A percentile compares a stretch with the other conserved stretches of the same genome.
Evolutionary conservation across 2,329 filamentous ascomycete genomes (phyloP).

Genomic region (Sphaceloma murrayae): DNA sequence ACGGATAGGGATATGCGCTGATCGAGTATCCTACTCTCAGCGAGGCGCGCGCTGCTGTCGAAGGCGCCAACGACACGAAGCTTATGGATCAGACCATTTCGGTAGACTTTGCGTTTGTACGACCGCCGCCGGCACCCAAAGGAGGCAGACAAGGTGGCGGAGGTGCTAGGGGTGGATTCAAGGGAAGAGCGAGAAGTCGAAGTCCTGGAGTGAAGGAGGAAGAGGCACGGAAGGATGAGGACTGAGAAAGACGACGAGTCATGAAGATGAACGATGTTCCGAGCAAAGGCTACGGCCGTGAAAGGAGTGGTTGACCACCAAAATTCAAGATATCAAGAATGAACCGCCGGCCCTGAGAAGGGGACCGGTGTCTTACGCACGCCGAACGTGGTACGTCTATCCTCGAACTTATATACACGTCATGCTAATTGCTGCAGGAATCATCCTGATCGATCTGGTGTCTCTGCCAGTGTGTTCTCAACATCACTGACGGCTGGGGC

Average conservation of each 20-base stretch:
- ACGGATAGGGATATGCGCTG: slow-evolving; percentile 63
- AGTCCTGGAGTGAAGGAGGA: slow-evolving; percentile 35
- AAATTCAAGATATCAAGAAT: too few relatives aligned
- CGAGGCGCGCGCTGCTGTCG: slow-evolving; percentile 72
- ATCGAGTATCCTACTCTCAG: slow-evolving; percentile 74
- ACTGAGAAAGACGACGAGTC: slow-evolving; percentile 10
- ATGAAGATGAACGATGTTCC: neutral
- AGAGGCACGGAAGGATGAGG: slow-evolving; percentile 22
- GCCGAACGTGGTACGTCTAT: too few relatives aligned
- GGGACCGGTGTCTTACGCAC: too few relatives aligned
- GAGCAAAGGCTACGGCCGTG: too few relatives aligned
- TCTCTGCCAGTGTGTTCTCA: too few relatives aligned
- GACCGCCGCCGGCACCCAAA: slow-evolving; percentile 52
- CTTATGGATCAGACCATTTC: slow-evolving; percentile 70
- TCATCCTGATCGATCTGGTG: too few relatives aligned
- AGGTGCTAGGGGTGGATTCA: slow-evolving; percentile 21
- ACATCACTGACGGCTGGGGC: too few relatives aligned
- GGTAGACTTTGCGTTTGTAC: slow-evolving; percentile 78
- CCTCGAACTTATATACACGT: too few relatives aligned
- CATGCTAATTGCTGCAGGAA: too few relatives aligned
- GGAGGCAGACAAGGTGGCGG: slow-evolving; percentile 26
- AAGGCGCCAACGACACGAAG: slow-evolving; percentile 66
- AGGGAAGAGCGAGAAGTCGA: slow-evolving; percentile 33
- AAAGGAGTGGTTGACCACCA: too few relatives aligned
- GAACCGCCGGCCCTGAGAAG: too few relatives aligned